These are phyloP conservation scores for Daldinia bambusicola DNA, from an alignment of 495 filamentous ascomycete genomes.

Conservation along the genomic window DNA sequence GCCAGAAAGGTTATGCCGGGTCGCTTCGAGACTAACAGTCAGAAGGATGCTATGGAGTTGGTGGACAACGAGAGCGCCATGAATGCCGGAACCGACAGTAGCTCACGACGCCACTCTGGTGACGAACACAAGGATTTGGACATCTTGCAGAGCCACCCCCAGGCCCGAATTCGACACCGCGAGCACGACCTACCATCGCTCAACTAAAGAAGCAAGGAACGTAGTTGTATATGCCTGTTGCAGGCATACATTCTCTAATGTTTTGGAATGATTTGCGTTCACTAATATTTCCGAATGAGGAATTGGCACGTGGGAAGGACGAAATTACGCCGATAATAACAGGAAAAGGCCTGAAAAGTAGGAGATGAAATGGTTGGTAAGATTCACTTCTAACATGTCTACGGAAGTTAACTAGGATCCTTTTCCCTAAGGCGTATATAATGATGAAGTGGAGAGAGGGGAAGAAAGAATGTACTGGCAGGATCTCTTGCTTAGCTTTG, in stretches of 20 bases:
- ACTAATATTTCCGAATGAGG: background rate
- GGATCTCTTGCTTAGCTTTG: constrained; percentile 12
- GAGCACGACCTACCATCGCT: constrained; percentile 44
- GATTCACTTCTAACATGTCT: constrained; percentile 32
- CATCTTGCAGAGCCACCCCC: constrained; percentile 2
- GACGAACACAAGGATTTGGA: constrained; percentile 42
- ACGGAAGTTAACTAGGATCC: constrained; percentile 14
- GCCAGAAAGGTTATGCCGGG: constrained; percentile 28
- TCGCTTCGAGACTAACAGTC: constrained; percentile 21
- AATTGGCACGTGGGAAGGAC: background rate
- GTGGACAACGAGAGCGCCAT: constrained; percentile 48
- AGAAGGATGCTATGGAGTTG: constrained; percentile 46
- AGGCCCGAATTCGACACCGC: constrained; percentile 10
- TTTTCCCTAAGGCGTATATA: constrained; percentile 25
- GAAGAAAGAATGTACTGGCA: constrained; percentile 18
- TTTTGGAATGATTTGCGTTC: background rate
- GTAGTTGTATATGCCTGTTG: background rate
- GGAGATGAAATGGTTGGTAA: constrained; percentile 11
- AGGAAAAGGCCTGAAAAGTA: constrained; percentile 7
- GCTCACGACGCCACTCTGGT: constrained; percentile 45
- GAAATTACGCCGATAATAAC: background rate
- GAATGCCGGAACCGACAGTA: constrained; percentile 41
- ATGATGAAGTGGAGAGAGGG: background rate
- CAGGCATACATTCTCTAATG: constrained; percentile 6
- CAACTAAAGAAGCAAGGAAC: constrained; percentile 24